Base-by-base conservation (phyloP, 2,329 filamentous ascomycete species). In the Stagonosporopsis chrysanthemi region DNA sequence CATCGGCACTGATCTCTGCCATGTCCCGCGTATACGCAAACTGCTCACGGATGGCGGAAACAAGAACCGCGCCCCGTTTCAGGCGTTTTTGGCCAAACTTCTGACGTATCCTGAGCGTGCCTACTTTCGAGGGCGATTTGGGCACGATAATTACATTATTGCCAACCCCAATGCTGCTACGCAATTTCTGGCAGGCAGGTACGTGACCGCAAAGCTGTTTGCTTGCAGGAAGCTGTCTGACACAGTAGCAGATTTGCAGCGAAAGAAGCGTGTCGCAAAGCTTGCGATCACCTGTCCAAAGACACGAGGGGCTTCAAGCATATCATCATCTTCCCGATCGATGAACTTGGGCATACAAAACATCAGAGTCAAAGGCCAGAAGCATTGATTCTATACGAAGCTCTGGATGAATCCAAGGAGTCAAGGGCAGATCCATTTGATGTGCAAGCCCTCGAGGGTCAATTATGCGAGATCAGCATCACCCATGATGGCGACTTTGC, bases 401-500 rank as follows among this genome's bases (percentile, higher is more conserved):
- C 65, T 36, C 47, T 53, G 33, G 33, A 22, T 19, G 45, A 58
- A 22, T 28, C 28, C 19, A 39, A 46, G 9, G n/a, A 38, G 4
- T 8, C 26, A 15, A 7, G 19, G 39, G 24, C 26, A 28, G 19
- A 17, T 8, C 19, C 38, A 14, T 50, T 53, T 23, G 33, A 50
- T 17, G 11, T 58, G 4, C 24, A 41, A 12, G 26, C 40, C 12
- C 44, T 73, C 12, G 65, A 75, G 6, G 74, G 74, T 1, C 83
- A 86, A 63, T 80, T 86, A 46, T 91, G 88, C 14, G 81, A 85
- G 68, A 73, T 97, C 41, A 94, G 89, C 58, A 96, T 97, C 66
- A 95, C 90, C 68, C 93, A 97, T 73, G 93, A 97, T 75, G 88
- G 86, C 2, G 88, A 91, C 7, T 96, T 92, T 77, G 92, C 92